Evolutionary conservation across 352 stramenopile species (phyloP).

Genomic region (Phytopythium ostracodes): DNA sequence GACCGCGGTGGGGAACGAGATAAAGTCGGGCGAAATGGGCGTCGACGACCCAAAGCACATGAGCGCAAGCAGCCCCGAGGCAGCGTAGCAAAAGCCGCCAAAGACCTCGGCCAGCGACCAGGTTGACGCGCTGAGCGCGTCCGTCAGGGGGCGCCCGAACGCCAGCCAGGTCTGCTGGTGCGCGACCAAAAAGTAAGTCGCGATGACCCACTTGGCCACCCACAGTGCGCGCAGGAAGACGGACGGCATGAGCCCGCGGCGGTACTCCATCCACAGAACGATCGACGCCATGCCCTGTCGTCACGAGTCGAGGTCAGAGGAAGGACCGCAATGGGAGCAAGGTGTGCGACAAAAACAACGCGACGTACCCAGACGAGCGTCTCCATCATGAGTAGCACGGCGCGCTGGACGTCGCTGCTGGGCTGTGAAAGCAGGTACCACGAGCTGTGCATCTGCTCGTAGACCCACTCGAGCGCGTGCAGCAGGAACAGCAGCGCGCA

Average conservation of each 20-base stretch:
- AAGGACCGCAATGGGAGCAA: no score
- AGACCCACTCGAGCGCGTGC: conserved; percentile 47
- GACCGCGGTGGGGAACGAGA: conserved; percentile 38
- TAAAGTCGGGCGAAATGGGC: conserved; percentile 42
- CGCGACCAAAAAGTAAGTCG: conserved; percentile 38
- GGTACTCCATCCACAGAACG: conserved; percentile 79
- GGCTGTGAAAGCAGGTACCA: conserved; percentile 33
- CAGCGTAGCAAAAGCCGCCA: conserved; percentile 34
- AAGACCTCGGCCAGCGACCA: conserved; percentile 20
- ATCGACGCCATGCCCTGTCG: conserved; percentile 36
- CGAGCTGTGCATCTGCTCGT: conserved; percentile 31
- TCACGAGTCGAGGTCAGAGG: not conserved
- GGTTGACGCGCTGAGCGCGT: not conserved
- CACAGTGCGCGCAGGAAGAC: conserved; percentile 56
- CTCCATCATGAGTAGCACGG: conserved; percentile 49
- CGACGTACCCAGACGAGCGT: conserved; percentile 51
- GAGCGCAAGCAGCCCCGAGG: conserved; percentile 36
- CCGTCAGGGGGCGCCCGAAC: conserved; percentile 8
- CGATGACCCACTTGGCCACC: conserved; percentile 50
- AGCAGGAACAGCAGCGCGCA: conserved; percentile 42
- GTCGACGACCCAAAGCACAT: conserved; percentile 49
- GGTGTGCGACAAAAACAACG: not conserved
- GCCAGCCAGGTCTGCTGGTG: conserved; percentile 19
- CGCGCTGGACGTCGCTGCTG: conserved; percentile 21
- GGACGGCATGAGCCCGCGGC: conserved; percentile 51